Evolutionary conservation across 306 rosid genomes (phyloP), one percentile per base, ranked within the genome.

Genomic region (Corylus avellana): DNA sequence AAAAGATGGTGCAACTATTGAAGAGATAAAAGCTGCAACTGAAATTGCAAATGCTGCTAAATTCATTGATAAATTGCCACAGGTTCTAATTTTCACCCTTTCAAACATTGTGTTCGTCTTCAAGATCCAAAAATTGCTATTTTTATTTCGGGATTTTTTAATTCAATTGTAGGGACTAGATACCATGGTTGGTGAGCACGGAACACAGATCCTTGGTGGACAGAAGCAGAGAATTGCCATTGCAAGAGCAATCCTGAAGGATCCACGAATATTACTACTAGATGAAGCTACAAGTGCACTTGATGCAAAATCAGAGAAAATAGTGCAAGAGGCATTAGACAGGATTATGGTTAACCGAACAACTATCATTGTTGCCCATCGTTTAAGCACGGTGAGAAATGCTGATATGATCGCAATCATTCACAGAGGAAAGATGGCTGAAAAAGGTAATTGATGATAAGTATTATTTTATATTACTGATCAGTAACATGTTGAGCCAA

Each of bases 251-350:
- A 91, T 93, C 76, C 77, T 94, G 48, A 94, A 94, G 83, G 83
- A 92, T 75, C 98, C 98, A 0, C 80, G 97, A 76, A 94, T 94
- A 70, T 78, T 92, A 79, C 97, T 94, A 74, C 87, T 94, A 3
- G 98, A 94, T 79, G 98, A 94, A 86, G 97, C 98, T 67, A 92
- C 97, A 44, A 94, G 97, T 82, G 98, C 98, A 44, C 97, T 94
- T 59, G 97, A 94, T 78, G 92, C 94, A 66, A 97, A 90, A 74
- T 94, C 98, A 39, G 98, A 94, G 84, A 92, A 97, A 84, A 46
- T 90, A 72, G 98, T 94, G 72, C 98, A 94, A 86, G 97, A 94
- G 74, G 98, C 97, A 73, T 76, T 94, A 44, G 96, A 94, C 84
- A 89, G 96, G 56, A 89, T 94, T 72, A 92, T 94, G 98, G 91